phyloP scores from a whole-genome alignment of 768 basidiomycete species.

The Scleroderma bovista region DNA sequence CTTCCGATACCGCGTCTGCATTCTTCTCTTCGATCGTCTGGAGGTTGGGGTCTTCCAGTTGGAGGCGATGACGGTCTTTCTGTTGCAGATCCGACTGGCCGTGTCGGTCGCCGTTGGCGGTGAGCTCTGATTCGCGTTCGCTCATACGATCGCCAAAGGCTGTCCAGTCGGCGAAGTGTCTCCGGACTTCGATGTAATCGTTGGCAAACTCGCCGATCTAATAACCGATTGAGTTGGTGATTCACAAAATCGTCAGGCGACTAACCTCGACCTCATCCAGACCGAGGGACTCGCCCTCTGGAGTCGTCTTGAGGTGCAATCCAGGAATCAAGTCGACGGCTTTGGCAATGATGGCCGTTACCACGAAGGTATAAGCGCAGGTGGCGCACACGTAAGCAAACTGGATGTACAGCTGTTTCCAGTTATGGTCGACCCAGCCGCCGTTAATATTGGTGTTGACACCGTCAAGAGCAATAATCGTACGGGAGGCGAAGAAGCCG shows the following conservation, averaged over 20 bases:
- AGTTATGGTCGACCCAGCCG: constrained; percentile 73
- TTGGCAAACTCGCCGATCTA: constrained; percentile 67
- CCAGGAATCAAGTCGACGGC: constrained; percentile 53
- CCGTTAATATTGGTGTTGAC: constrained; percentile 48
- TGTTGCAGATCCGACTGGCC: constrained; percentile 28
- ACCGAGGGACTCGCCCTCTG: constrained; percentile 54
- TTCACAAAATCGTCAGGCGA: too few relatives aligned
- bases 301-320: constrained; percentile 46
- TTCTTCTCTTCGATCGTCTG: constrained; percentile 9
- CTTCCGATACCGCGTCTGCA: neutral
- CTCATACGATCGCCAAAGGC: constrained; percentile 16
- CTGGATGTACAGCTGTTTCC: constrained; percentile 78
- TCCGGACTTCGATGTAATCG: constrained; percentile 65
- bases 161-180: constrained; percentile 56
- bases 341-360: constrained; percentile 58
- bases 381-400: constrained; percentile 57
- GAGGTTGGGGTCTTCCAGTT: constrained; percentile 11
- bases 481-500: constrained; percentile 65
- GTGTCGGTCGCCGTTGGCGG: constrained; percentile 10
- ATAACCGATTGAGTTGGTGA: too few relatives aligned
- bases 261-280: constrained; percentile 71
- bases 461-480: constrained; percentile 64
- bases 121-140: constrained; percentile 9
- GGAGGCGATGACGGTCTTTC: neutral
- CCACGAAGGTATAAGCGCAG: constrained; percentile 54